These are phyloP conservation scores for Aspergillus mulundensis DNA, from an alignment of 495 filamentous ascomycete species.

Conservation along the genomic window DNA sequence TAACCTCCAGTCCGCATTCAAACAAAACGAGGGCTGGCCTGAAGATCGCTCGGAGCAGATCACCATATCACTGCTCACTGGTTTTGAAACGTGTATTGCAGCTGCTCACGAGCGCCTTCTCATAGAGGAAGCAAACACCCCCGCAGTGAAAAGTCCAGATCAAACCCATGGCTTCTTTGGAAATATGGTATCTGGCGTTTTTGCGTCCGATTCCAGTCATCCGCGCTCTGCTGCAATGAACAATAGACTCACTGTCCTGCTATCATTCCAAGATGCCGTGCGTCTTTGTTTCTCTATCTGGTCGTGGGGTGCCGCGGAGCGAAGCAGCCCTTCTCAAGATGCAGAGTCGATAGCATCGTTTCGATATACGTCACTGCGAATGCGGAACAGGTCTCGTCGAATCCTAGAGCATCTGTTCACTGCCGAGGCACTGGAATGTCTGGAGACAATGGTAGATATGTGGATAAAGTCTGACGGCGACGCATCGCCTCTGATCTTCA, in stretches of 20 bases:
- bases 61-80: constrained; percentile 74
- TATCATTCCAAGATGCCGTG: constrained; percentile 96
- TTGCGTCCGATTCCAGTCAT: constrained; percentile 72
- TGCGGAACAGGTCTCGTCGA: constrained; percentile 82
- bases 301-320: constrained; percentile 78
- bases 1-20: constrained; percentile 49
- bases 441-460: constrained; percentile 82
- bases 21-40: constrained; percentile 41
- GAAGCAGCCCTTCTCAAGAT: constrained; percentile 55
- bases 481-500: constrained; percentile 59
- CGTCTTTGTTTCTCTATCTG: constrained; percentile 89
- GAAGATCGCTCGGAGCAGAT: constrained; percentile 43
- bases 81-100: constrained; percentile 84
- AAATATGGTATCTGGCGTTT: constrained; percentile 93
- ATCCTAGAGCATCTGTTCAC: constrained; percentile 90
- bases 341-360: constrained; percentile 74
- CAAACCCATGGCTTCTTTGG: constrained; percentile 90
- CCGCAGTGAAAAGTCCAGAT: constrained; percentile 71
- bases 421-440: constrained; percentile 89
- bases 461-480: constrained; percentile 56
- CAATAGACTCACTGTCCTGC: constrained; percentile 82
- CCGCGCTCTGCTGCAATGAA: constrained; percentile 78
- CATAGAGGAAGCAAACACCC: constrained; percentile 64
- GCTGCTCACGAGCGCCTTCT: constrained; percentile 80
- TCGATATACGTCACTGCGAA: constrained; percentile 78